These are phyloP conservation scores for Podospora appendiculata DNA, from an alignment of 495 filamentous ascomycete genomes.

Conservation along the genomic window DNA sequence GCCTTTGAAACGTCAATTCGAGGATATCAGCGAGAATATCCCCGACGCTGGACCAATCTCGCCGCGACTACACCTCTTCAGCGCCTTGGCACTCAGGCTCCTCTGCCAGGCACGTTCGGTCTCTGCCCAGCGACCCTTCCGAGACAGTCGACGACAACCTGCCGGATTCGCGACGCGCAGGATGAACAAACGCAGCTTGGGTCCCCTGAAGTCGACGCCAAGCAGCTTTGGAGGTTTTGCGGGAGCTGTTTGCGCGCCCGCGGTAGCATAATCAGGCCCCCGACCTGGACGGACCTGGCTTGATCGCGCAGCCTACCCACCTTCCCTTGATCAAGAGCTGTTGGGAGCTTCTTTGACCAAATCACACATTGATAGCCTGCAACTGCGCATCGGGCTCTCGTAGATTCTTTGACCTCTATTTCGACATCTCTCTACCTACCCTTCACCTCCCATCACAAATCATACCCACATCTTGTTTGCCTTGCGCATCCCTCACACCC, in stretches of 20 bases:
- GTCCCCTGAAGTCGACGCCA: conserved; percentile 1
- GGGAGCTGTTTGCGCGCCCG: background rate
- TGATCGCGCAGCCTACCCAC: background rate
- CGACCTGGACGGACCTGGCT: background rate
- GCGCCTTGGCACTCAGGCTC: no score
- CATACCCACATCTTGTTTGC: no score
- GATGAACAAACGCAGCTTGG: conserved; percentile 10
- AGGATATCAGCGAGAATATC: no score
- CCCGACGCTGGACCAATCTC: no score
- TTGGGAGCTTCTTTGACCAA: background rate
- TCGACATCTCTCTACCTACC: background rate
- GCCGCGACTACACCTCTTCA: no score
- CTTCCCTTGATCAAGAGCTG: background rate
- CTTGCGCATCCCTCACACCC: no score
- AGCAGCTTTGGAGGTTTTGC: background rate
- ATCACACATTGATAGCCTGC: background rate
- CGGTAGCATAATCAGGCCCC: background rate
- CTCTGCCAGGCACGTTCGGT: no score
- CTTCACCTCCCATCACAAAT: no score
- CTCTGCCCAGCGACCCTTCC: no score
- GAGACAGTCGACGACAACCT: no score
- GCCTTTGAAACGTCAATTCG: no score
- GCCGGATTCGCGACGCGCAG: conserved; percentile 7
- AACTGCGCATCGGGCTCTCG: background rate
- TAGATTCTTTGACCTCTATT: conserved; percentile 5